phyloP scores from a whole-genome alignment of 1,284 basidiomycete genomes.

The Puccinia sorghi region DNA sequence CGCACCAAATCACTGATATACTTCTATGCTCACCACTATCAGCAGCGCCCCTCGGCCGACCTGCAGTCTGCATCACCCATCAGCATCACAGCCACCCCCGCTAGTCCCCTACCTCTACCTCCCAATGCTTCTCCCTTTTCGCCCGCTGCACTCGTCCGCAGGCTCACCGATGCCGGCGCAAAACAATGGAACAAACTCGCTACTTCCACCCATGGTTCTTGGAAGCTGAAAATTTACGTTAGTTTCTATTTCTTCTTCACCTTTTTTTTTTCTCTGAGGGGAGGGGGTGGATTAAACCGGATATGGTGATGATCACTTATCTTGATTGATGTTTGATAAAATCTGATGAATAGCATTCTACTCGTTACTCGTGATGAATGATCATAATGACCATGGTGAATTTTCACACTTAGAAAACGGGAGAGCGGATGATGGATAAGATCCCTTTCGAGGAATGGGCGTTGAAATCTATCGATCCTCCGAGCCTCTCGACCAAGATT shows the following conservation, averaged over 20 bases:
- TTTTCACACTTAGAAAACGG: neutral
- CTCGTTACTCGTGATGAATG: neutral
- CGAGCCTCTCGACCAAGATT: neutral
- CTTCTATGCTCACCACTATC: conserved; percentile 27
- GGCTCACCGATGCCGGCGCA: conserved; percentile 10
- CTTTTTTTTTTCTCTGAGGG: no score
- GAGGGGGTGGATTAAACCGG: neutral
- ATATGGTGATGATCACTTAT: conserved; percentile 6
- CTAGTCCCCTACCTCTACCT: neutral
- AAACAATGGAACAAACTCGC: conserved; percentile 30
- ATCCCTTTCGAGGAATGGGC: conserved; percentile 43
- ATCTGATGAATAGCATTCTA: conserved; percentile 19
- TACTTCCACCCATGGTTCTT: neutral
- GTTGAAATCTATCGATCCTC: conserved; percentile 32
- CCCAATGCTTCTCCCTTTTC: neutral
- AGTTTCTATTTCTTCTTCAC: neutral
- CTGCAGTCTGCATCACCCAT: neutral
- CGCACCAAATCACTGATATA: conserved; percentile 4
- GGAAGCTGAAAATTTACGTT: conserved; percentile 35
- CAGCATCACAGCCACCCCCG: neutral
- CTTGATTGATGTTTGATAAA: conserved; percentile 3
- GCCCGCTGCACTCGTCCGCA: neutral
- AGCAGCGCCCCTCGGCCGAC: neutral
- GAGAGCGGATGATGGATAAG: conserved; percentile 41
- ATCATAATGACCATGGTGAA: no score